Evolutionary conservation across 208 protist genomes (phyloP).

Genomic region (Phytomonas sp.): DNA sequence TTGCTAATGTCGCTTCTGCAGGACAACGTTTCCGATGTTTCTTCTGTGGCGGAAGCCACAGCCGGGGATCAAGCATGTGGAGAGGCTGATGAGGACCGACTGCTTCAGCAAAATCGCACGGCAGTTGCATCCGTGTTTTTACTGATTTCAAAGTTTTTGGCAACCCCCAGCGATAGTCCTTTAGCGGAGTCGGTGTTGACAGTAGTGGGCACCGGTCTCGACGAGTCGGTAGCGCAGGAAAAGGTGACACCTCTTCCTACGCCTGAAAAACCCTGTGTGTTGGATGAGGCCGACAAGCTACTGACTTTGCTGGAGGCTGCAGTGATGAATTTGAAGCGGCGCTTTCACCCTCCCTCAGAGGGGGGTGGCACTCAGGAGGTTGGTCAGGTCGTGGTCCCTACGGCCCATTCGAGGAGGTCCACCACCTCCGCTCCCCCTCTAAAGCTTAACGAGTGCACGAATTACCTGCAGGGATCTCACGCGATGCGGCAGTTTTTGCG

Average conservation of each 20-base stretch:
- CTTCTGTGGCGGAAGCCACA: conserved; percentile 3
- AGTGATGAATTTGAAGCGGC: not conserved
- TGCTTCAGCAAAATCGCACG: conserved; percentile 26
- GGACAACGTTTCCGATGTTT: not conserved
- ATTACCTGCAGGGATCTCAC: not conserved
- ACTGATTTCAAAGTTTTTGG: conserved; percentile 34
- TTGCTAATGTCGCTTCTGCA: conserved; percentile 27
- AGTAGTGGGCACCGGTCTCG: not conserved
- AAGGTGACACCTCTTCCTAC: not conserved
- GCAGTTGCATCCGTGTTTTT: conserved; percentile 53
- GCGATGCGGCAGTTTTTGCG: not conserved
- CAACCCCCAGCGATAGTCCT: conserved; percentile 3
- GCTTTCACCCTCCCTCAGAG: not conserved
- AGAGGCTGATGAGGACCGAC: conserved; percentile 6
- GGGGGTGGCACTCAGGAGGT: not conserved
- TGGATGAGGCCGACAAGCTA: not conserved
- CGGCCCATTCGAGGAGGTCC: not conserved
- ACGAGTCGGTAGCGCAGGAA: not conserved
- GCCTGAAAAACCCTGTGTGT: not conserved
- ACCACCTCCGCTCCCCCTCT: not conserved
- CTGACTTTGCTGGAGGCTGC: not conserved
- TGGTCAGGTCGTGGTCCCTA: not conserved
- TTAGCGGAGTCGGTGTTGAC: not conserved
- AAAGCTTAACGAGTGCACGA: not conserved
- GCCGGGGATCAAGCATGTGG: not conserved